These are phyloP conservation scores for Pseudogymnoascus verrucosus DNA, from an alignment of 2,329 filamentous ascomycete species.

Conservation along the genomic window DNA sequence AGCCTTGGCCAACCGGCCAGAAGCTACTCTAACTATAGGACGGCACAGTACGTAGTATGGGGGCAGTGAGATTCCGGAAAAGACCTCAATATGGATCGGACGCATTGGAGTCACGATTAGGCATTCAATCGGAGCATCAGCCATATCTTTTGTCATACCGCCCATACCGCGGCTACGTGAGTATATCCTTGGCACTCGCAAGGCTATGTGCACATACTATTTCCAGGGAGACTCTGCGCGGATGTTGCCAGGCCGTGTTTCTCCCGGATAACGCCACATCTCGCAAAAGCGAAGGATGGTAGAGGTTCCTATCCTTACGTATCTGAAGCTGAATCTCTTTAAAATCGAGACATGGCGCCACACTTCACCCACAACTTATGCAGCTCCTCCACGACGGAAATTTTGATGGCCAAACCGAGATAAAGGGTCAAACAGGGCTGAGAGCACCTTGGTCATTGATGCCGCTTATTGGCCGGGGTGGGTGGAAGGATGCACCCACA, in stretches of 20 bases:
- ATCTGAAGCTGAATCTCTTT: background rate
- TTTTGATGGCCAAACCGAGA: constrained; percentile 6
- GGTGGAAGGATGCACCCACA: background rate
- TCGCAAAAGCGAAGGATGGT: background rate
- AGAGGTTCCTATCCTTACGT: background rate
- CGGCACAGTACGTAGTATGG: background rate
- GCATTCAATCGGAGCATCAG: background rate
- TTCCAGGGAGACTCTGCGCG: background rate
- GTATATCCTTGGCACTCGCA: background rate
- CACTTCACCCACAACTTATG: background rate
- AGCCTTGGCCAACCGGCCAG: background rate
- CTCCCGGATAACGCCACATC: background rate
- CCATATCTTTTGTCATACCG: background rate
- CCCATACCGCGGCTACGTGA: background rate
- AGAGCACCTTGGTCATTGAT: background rate
- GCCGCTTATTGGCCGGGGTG: background rate
- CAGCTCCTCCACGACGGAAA: background rate
- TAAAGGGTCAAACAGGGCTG: constrained; percentile 9
- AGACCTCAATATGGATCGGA: background rate
- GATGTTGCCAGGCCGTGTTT: background rate
- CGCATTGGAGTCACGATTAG: background rate
- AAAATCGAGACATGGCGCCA: background rate
- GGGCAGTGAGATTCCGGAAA: background rate
- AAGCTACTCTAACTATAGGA: constrained; percentile 5
- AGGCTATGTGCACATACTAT: background rate